These are phyloP conservation scores for Mucor lusitanicus DNA, from an alignment of 371 early-diverging fungal genomes.

Conservation along the genomic window DNA sequence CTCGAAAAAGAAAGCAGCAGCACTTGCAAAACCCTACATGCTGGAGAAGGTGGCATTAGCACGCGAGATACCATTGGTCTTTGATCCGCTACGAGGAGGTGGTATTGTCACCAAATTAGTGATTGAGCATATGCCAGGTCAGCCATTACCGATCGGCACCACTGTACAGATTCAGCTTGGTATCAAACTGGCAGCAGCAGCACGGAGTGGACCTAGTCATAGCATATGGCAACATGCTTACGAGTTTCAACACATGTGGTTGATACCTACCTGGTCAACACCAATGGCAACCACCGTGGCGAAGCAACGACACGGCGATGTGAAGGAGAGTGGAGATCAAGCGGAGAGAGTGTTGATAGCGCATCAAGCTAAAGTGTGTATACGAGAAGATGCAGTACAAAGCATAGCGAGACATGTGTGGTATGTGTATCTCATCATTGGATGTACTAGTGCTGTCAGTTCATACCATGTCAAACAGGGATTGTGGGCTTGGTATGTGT, in stretches of 20 bases:
- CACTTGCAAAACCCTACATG: conserved; percentile 1
- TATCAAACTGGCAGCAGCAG: conserved; percentile 8
- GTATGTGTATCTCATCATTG: conserved; percentile 9
- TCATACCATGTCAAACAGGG: conserved; percentile 22
- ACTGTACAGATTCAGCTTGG: conserved; percentile 11
- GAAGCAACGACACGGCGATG: conserved; percentile 13
- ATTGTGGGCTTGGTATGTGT: conserved; percentile 46
- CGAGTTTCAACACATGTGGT: conserved; percentile 25
- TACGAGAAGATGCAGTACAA: conserved; percentile 42
- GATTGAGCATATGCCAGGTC: conserved; percentile 18
- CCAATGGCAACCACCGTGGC: conserved; percentile 17
- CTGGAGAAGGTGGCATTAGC: background rate
- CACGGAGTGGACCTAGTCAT: conserved; percentile 11
- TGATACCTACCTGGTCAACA: conserved; percentile 45
- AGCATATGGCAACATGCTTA: conserved; percentile 25
- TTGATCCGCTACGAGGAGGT: conserved; percentile 39
- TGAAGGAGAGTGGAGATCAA: conserved; percentile 27
- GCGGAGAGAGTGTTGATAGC: conserved; percentile 22
- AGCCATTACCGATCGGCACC: conserved; percentile 9
- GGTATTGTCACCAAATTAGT: conserved; percentile 29
- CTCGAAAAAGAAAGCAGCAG: conserved; percentile 8
- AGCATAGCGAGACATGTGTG: conserved; percentile 53
- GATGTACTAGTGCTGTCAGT: background rate
- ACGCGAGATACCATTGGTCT: conserved; percentile 15
- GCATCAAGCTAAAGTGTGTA: background rate